Percentiles rank a stretch among this genome's conserved stretches.
phyloP scores from a whole-genome alignment of 139 green algal species.

The Asterochloris erici region DNA sequence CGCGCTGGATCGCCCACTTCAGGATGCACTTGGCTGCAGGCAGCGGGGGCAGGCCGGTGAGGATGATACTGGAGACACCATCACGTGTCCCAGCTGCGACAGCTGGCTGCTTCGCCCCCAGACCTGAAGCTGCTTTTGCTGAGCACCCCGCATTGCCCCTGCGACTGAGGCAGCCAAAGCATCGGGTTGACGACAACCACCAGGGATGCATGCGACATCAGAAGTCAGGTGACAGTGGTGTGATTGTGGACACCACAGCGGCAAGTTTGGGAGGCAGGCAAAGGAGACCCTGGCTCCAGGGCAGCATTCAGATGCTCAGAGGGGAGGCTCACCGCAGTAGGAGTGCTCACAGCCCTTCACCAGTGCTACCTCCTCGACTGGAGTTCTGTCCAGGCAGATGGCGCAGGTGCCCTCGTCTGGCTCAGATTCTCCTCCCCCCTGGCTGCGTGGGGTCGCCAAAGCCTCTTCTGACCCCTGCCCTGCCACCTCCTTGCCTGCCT shows the following conservation, averaged over 20 bases:
- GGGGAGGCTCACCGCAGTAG: conserved; percentile 64
- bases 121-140: too few species aligned
- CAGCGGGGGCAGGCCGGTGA: not conserved
- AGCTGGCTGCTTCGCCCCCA: too few species aligned
- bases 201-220: conserved; percentile 1
- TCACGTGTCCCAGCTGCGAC: not conserved
- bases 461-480: not conserved
- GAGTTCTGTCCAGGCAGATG: conserved; percentile 72
- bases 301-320: not conserved
- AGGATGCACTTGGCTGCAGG: conserved; percentile 73
- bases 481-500: not conserved
- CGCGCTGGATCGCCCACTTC: conserved; percentile 67
- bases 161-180: too few species aligned
- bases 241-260: too few species aligned
- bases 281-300: not conserved
- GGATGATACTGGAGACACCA: not conserved
- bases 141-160: too few species aligned
- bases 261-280: not conserved
- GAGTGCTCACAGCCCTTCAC: conserved; percentile 81
- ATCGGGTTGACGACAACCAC: conserved; percentile 19
- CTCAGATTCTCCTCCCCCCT: not conserved
- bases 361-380: conserved; percentile 52
- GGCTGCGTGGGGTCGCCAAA: not conserved
- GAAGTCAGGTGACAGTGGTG: too few species aligned
- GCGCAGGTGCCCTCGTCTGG: conserved; percentile 65